Base-by-base conservation (phyloP, 2,329 filamentous ascomycete species). In the Phaeosphaeria sp. region DNA sequence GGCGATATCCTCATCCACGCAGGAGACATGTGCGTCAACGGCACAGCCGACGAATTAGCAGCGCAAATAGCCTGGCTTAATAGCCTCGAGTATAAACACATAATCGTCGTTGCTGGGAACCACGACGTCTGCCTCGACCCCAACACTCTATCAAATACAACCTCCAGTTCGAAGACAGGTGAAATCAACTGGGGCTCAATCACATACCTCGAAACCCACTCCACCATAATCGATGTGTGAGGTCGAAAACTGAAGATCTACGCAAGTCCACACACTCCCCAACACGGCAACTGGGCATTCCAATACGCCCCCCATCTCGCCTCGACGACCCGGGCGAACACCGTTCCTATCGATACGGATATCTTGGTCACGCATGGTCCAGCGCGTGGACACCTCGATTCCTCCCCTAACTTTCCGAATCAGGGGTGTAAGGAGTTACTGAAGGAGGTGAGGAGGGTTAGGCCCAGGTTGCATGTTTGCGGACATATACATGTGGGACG, bases 1-100 rank as follows among this genome's bases (percentile, higher is more conserved):
- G 93, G 92, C 53, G 93, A 97, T 74, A 82, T 97, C 17, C 84
- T 97, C 40, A 89, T 97, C 68, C 93, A 97, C 74, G 90, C 91
- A 2, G 93, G 93, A 40, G 93, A 97, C 77, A 80, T 96, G 63
- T 89, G 88, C 49, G 87, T 91, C 63, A 80, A 82, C 21, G 93
- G 93, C 45, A 89, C 86, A 1, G 83, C 86, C 0, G 79, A 80
- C 17, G 89, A 92, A 60, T 86, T 97, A 51, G 91, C 96, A 79
- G 80, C 79, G 6, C 88, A 93, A 67, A 81, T 97, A 33, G 85
- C 94, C 79, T 97, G 92, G 92, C 81, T 97, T 9, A 84, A 83
- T 51, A 80, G 80, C 3, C 84, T 92, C 7, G 90, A 91, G 0
- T 91, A 96, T 70, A 75, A 78, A 25, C 83, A 94, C 76, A 97